Percentiles rank a stretch among this genome's conserved stretches.
These are phyloP conservation scores for Monosporascus sp. DNA, from an alignment of 2,329 filamentous ascomycete genomes.

Conservation along the genomic window DNA sequence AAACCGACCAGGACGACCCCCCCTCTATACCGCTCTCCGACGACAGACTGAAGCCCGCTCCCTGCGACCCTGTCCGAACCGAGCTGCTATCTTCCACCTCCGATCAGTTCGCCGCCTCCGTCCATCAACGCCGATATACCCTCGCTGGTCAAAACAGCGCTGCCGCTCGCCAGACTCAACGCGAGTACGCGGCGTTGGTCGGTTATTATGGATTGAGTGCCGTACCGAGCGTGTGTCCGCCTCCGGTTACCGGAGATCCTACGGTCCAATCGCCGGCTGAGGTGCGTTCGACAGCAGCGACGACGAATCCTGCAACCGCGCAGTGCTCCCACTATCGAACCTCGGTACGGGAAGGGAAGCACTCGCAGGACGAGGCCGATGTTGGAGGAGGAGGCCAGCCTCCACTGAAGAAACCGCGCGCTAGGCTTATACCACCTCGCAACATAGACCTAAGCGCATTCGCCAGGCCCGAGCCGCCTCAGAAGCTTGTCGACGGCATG, in stretches of 20 bases:
- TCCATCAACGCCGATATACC: slow-evolving; percentile 15
- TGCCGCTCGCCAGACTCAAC: slow-evolving; percentile 14
- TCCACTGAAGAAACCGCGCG: slow-evolving; percentile 40
- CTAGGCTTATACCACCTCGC: slow-evolving; percentile 39
- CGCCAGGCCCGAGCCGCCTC: slow-evolving; percentile 17
- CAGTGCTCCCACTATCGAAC: slow-evolving; percentile 11
- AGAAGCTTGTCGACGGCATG: slow-evolving; percentile 30
- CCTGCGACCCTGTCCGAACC: slow-evolving; percentile 14
- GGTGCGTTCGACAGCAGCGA: slow-evolving; percentile 6
- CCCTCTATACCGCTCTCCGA: slow-evolving; percentile 16
- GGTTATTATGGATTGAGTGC: slow-evolving; percentile 26
- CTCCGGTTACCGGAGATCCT: slow-evolving; percentile 11
- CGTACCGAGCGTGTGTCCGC: slow-evolving; percentile 11
- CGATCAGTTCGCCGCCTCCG: slow-evolving; percentile 13
- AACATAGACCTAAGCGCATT: slow-evolving; percentile 37
- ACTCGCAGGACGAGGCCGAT: slow-evolving; percentile 12
- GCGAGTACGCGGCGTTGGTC: slow-evolving; percentile 20
- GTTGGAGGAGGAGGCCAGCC: slow-evolving; percentile 16
- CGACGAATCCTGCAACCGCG: slow-evolving; percentile 6
- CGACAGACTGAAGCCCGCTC: slow-evolving; percentile 15
- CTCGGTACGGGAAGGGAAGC: slow-evolving; percentile 15
- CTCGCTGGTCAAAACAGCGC: slow-evolving; percentile 17
- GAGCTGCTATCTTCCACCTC: slow-evolving; percentile 15
- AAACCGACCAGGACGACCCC: slow-evolving; percentile 18
- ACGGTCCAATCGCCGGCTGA: slow-evolving; percentile 11